Evolutionary conservation across 2,329 filamentous ascomycete genomes (phyloP).

Genomic region (Aspergillus ruber): DNA sequence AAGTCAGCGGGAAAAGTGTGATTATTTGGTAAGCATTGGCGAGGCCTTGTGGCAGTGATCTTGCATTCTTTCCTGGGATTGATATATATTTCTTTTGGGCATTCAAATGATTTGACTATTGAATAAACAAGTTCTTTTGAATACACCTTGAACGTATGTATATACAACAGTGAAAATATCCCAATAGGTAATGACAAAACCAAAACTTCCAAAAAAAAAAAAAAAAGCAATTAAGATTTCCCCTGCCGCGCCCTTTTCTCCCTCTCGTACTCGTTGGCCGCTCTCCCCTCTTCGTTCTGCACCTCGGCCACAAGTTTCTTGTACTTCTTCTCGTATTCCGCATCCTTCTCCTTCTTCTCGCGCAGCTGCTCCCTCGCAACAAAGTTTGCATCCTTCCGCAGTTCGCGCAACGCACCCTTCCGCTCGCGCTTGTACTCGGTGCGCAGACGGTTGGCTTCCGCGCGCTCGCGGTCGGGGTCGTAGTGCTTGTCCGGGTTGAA

Average conservation of each 20-base stretch:
- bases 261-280: slow-evolving; percentile 81
- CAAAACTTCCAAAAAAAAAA: slow-evolving; percentile 1
- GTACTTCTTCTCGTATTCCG: slow-evolving; percentile 94
- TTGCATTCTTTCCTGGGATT: neutral
- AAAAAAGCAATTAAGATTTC: slow-evolving; percentile 37
- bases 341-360: slow-evolving; percentile 89
- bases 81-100: no score
- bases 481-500: slow-evolving; percentile 97
- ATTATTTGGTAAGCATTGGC: slow-evolving; percentile 47
- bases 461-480: slow-evolving; percentile 86
- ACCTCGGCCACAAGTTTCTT: slow-evolving; percentile 88
- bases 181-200: neutral
- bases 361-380: slow-evolving; percentile 82
- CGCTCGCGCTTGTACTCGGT: slow-evolving; percentile 90
- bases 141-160: slow-evolving; percentile 4
- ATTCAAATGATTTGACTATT: neutral
- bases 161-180: neutral
- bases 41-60: slow-evolving; percentile 40
- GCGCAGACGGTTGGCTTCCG: slow-evolving; percentile 75
- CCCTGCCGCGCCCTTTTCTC: slow-evolving; percentile 72
- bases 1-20: slow-evolving; percentile 40
- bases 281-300: slow-evolving; percentile 83
- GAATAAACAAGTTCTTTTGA: neutral
- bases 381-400: slow-evolving; percentile 92
- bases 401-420: slow-evolving; percentile 89